Evolutionary conservation across 495 filamentous ascomycete species (phyloP).

Genomic region (Tuber indicum): DNA sequence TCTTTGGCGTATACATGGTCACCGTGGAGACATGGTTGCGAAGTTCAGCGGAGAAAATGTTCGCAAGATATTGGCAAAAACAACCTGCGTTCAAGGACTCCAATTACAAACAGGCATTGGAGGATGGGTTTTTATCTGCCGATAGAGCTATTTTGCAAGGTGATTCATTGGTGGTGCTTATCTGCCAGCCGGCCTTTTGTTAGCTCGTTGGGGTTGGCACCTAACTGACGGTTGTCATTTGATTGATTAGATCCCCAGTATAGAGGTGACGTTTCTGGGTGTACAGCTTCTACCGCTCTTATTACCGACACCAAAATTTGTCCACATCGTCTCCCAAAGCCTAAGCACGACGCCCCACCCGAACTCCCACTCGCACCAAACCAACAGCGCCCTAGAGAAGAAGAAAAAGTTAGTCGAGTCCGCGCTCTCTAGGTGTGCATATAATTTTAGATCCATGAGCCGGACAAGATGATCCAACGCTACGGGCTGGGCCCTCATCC

Average conservation of each 20-base stretch:
- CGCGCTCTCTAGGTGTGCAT: no score
- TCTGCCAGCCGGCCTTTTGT: constrained; percentile 7
- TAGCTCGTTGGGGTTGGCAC: constrained; percentile 27
- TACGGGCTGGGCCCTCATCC: no score
- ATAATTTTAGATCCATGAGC: no score
- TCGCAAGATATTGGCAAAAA: constrained; percentile 85
- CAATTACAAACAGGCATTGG: constrained; percentile 89
- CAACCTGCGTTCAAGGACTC: constrained; percentile 86
- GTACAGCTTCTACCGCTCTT: constrained; percentile 85
- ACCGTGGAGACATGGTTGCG: constrained; percentile 94
- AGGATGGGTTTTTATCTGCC: constrained; percentile 94
- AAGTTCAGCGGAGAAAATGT: constrained; percentile 86
- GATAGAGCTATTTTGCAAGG: constrained; percentile 92
- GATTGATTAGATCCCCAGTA: constrained; percentile 76
- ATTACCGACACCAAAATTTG: constrained; percentile 88
- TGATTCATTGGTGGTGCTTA: constrained; percentile 44
- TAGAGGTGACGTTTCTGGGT: constrained; percentile 95
- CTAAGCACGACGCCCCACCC: no score
- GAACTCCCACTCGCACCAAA: no score
- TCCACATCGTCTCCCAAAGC: no score
- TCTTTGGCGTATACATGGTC: constrained; percentile 97
- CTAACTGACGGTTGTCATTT: constrained; percentile 26
- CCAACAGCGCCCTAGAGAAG: no score
- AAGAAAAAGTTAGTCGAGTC: no score
- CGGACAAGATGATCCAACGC: no score